Percentiles rank a stretch among this genome's conserved stretches.
Evolutionary conservation across 164 flowering plant species (phyloP).

Genomic region (Magnolia sinica): DNA sequence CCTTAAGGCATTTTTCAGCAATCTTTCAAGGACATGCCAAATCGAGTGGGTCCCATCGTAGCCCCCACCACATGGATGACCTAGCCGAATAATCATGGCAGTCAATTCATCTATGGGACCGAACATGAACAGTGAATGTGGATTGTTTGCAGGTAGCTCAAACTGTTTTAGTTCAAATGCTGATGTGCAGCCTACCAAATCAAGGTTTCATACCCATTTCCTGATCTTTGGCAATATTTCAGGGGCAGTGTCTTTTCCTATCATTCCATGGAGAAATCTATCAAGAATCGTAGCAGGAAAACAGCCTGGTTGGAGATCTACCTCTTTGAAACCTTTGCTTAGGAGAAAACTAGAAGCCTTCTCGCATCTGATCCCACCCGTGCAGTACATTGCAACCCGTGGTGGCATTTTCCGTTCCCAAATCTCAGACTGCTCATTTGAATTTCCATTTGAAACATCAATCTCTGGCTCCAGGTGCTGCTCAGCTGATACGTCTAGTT

Average conservation of each 20-base stretch:
- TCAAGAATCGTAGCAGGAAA: not conserved
- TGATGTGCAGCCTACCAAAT: not conserved
- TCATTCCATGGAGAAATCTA: not conserved
- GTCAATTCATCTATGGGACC: not conserved
- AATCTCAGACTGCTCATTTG: constrained; percentile 11
- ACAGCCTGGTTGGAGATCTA: constrained; percentile 15
- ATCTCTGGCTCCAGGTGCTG: constrained; percentile 15
- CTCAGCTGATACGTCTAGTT: constrained; percentile 21
- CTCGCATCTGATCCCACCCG: constrained; percentile 97
- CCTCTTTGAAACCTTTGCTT: constrained; percentile 91
- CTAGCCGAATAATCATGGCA: not conserved
- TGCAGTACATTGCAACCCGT: constrained; percentile 97
- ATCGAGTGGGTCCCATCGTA: too few species aligned
- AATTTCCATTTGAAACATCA: constrained; percentile 21
- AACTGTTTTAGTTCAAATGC: too few species aligned
- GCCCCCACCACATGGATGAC: not conserved
- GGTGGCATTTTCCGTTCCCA: constrained; percentile 36
- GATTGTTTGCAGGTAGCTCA: not conserved
- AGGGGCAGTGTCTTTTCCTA: not conserved
- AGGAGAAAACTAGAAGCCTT: constrained; percentile 95
- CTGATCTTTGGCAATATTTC: not conserved
- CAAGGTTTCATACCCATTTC: not conserved
- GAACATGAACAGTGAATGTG: not conserved
- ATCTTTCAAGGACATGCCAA: too few species aligned
- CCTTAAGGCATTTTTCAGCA: too few species aligned